These are phyloP conservation scores for Coemansia sp. DNA, from an alignment of 192 early-diverging fungal species.

Conservation along the genomic window DNA sequence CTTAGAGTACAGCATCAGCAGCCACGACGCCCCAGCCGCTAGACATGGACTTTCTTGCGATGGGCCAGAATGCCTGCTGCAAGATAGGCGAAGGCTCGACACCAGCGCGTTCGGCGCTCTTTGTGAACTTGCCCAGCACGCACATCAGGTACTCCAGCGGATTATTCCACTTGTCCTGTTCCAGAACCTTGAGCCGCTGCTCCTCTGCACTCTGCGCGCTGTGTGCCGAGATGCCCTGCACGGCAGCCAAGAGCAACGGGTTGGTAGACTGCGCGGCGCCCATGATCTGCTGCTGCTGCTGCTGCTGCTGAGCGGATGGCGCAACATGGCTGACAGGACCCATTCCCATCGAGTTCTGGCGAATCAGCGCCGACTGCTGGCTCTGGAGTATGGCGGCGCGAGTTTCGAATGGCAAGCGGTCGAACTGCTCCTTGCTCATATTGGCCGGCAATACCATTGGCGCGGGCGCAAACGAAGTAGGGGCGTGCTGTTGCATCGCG, in stretches of 20 bases:
- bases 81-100: slow-evolving; percentile 49
- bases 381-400: slow-evolving; percentile 31
- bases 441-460: slow-evolving; percentile 37
- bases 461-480: slow-evolving; percentile 30
- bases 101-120: slow-evolving; percentile 41
- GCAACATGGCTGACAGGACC: background rate
- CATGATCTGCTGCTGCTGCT: background rate
- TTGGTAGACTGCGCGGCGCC: slow-evolving; percentile 1
- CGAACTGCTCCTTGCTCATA: slow-evolving; percentile 45
- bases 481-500: slow-evolving; percentile 7
- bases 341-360: slow-evolving; percentile 37
- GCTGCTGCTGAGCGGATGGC: slow-evolving; percentile 19
- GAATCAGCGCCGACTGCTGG: slow-evolving; percentile 41
- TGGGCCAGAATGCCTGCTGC: slow-evolving; percentile 55
- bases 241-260: slow-evolving; percentile 26
- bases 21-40: slow-evolving; percentile 48
- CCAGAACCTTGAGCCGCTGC: slow-evolving; percentile 36
- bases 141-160: slow-evolving; percentile 55
- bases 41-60: slow-evolving; percentile 46
- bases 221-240: slow-evolving; percentile 15
- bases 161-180: slow-evolving; percentile 51
- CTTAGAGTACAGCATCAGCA: slow-evolving; percentile 39
- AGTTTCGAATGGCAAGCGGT: slow-evolving; percentile 28
- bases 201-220: slow-evolving; percentile 26
- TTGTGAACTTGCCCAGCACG: slow-evolving; percentile 45